Base-by-base conservation (phyloP, 129 eudicot genomes). In the Erigeron canadensis region DNA sequence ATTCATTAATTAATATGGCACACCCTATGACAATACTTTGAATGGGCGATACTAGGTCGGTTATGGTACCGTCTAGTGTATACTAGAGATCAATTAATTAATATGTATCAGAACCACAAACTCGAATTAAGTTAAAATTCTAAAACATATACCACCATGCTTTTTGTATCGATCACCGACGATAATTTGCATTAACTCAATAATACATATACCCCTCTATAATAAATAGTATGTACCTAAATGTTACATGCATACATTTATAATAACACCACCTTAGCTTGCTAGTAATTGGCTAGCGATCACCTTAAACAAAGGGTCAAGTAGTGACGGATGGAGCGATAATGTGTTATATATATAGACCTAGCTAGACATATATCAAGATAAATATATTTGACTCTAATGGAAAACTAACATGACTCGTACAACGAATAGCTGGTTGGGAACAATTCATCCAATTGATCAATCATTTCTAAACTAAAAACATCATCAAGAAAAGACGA, bases 401-500 rank as follows among this genome's bases (percentile, higher is more conserved):
- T 5, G 13, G 12, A 60, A 5, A 16, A 21, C 21, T 1, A 58
- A 47, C 63, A 68, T 5, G 75, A 69, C 47, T 50, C 40, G 63
- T 69, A 69, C 48, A 50, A 50, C 6, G 69, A 60, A 68, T 59
- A 68, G 2, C 2, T 28, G 3, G 86, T 63, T 0, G 86, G 75
- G 50, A 83, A 76, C 74, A 78, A 44, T 50, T 75, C 84, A 0
- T 67, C 77, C 56, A 84, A 69, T 16, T 59, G 78, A 72, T 78
- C 90, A 77, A 75, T 73, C 44, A 81, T 61, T 40, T 73, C 82
- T 5, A 80, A 73, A 9, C 64, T 47, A 22, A 85, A 71, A 34
- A 60, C 76, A 48, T 81, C 71, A 66, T 83, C 95, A 12, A 79
- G 19, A 11, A 78, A 76, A 8, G 88, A 83, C 1, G 79, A 72